phyloP scores from a whole-genome alignment of 495 filamentous ascomycete genomes.

The Aspergillus sclerotiicarbonarius region DNA sequence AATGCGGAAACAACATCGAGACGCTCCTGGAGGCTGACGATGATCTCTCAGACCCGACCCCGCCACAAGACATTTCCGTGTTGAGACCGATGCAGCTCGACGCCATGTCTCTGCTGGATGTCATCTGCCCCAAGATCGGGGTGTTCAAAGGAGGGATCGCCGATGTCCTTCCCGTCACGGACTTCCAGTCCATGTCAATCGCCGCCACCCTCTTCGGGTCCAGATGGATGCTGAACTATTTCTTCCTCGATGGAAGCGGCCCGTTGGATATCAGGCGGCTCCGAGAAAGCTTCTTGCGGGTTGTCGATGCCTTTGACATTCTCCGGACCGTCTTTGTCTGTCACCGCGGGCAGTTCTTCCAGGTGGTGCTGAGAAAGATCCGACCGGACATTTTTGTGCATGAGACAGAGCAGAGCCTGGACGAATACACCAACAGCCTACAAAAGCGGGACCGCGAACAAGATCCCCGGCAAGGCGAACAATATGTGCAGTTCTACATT shows the following conservation, averaged over 20 bases:
- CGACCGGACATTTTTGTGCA: conserved; percentile 51
- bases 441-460: conserved; percentile 50
- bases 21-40: conserved; percentile 10
- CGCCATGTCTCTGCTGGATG: conserved; percentile 40
- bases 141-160: conserved; percentile 55
- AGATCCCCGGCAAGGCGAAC: conserved; percentile 56
- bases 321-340: conserved; percentile 68
- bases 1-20: conserved; percentile 17
- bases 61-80: conserved; percentile 45
- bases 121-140: conserved; percentile 53
- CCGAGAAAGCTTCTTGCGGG: conserved; percentile 42
- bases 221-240: conserved; percentile 56
- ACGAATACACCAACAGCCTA: conserved; percentile 49
- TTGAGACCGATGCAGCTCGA: conserved; percentile 42
- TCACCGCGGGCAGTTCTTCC: conserved; percentile 53
- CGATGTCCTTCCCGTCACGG: conserved; percentile 60
- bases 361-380: conserved; percentile 60
- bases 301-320: conserved; percentile 59
- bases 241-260: conserved; percentile 53
- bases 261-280: conserved; percentile 46
- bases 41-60: conserved; percentile 11
- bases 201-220: conserved; percentile 55
- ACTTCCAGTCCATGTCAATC: conserved; percentile 64
- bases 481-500: conserved; percentile 61
- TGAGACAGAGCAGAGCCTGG: conserved; percentile 51